phyloP scores from a whole-genome alignment of 2,329 filamentous ascomycete genomes.

The Trichoderma pleuroti region DNA sequence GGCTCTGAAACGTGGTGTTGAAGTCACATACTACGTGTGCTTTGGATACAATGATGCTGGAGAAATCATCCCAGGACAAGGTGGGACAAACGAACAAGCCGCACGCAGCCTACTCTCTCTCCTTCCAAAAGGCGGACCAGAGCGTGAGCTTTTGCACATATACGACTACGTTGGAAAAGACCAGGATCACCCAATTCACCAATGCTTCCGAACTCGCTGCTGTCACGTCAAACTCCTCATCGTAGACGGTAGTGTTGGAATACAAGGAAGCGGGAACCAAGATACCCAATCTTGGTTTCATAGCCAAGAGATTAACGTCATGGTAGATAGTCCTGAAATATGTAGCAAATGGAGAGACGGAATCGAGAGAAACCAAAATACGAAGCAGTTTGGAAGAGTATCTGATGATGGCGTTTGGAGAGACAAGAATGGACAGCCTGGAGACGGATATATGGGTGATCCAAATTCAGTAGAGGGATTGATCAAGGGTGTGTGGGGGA shows the following conservation, averaged over 20 bases:
- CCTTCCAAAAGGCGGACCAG: constrained; percentile 45
- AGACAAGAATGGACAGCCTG: constrained; percentile 19
- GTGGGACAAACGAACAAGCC: constrained; percentile 71
- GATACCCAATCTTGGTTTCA: constrained; percentile 80
- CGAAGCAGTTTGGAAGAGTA: constrained; percentile 43
- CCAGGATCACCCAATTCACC: constrained; percentile 63
- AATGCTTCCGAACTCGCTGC: constrained; percentile 60
- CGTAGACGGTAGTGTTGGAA: constrained; percentile 63
- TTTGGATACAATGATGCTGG: constrained; percentile 77
- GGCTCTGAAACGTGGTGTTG: constrained; percentile 64
- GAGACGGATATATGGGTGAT: constrained; percentile 22
- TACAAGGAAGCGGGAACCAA: constrained; percentile 74
- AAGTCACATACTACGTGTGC: constrained; percentile 68
- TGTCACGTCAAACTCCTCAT: constrained; percentile 80
- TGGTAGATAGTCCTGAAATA: constrained; percentile 62
- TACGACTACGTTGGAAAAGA: constrained; percentile 74
- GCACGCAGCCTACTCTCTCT: constrained; percentile 55
- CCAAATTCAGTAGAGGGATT: constrained; percentile 19
- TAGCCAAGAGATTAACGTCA: constrained; percentile 71
- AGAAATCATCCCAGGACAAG: constrained; percentile 71
- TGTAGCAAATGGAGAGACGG: constrained; percentile 62
- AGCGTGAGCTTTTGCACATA: constrained; percentile 47
- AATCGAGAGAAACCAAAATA: constrained; percentile 65
- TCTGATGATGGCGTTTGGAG: constrained; percentile 22
- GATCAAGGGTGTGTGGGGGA: constrained; percentile 21